Evolutionary conservation across 164 flowering plant species (phyloP).

Genomic region (Pachysandra terminalis): DNA sequence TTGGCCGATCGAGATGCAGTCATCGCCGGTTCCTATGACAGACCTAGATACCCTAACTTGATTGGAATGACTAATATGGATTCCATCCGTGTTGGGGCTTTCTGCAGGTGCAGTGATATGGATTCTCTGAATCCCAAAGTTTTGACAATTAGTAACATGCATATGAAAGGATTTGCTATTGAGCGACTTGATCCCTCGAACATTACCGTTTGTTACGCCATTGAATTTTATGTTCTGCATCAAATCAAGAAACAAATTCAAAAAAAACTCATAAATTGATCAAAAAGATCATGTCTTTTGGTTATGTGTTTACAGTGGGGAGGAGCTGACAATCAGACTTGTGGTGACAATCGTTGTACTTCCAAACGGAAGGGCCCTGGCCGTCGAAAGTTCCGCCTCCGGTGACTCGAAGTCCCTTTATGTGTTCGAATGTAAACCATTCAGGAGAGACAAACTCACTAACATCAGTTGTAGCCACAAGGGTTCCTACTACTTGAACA

Average conservation of each 20-base stretch:
- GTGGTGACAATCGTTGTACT: constrained; percentile 21
- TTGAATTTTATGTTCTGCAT: constrained; percentile 39
- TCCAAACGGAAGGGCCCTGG: constrained; percentile 35
- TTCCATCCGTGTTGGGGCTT: constrained; percentile 68
- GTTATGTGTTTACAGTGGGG: constrained; percentile 21
- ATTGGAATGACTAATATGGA: constrained; percentile 37
- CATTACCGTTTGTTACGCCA: constrained; percentile 19
- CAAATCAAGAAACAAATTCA: not conserved
- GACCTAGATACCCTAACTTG: constrained; percentile 21
- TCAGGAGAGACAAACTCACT: constrained; percentile 21
- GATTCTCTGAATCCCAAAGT: constrained; percentile 21
- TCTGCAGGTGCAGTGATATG: constrained; percentile 40
- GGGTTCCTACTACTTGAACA: constrained; percentile 43
- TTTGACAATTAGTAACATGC: constrained; percentile 15
- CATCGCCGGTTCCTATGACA: constrained; percentile 52
- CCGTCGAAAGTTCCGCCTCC: constrained; percentile 58
- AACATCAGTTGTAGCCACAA: constrained; percentile 34
- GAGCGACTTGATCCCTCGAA: constrained; percentile 30
- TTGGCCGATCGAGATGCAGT: too few species aligned
- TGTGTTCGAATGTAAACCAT: constrained; percentile 37
- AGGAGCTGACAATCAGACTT: constrained; percentile 18
- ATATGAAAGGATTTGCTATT: constrained; percentile 46
- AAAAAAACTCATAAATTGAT: not conserved
- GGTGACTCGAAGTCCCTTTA: constrained; percentile 31
- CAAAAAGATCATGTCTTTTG: not conserved